Evolutionary conservation across 2,329 filamentous ascomycete species (phyloP).

Genomic region (Pestalotiopsis fici): DNA sequence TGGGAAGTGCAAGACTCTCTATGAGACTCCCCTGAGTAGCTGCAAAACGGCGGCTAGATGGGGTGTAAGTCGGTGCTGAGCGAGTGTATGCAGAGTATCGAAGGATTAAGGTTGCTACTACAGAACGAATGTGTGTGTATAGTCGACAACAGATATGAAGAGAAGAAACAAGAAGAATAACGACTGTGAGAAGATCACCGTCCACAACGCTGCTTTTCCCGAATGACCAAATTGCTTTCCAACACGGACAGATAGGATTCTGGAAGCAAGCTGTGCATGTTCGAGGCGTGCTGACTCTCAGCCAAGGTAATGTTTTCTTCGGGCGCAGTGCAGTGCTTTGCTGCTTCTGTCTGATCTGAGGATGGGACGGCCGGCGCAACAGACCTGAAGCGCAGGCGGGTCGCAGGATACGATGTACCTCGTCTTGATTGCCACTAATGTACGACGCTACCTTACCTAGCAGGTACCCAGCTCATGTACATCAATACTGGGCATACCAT

Average conservation of each 20-base stretch:
- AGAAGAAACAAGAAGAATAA: not conserved
- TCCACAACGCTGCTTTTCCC: constrained; percentile 4
- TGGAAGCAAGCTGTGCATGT: not conserved
- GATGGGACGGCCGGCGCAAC: constrained; percentile 15
- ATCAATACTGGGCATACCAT: no score
- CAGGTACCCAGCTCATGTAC: not conserved
- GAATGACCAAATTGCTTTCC: not conserved
- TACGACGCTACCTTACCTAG: not conserved
- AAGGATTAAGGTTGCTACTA: not conserved
- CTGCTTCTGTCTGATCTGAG: not conserved
- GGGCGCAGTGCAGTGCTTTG: not conserved
- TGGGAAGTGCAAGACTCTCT: not conserved
- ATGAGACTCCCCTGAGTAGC: not conserved
- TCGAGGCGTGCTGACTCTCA: constrained; percentile 10
- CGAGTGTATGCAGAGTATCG: constrained; percentile 2
- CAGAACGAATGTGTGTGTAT: constrained; percentile 10
- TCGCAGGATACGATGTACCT: constrained; percentile 13
- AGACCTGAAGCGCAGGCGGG: constrained; percentile 17
- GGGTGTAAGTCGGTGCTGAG: not conserved
- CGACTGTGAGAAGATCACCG: not conserved
- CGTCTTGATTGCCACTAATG: constrained; percentile 10
- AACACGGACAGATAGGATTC: constrained; percentile 1
- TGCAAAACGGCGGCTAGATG: not conserved
- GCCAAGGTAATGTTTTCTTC: constrained; percentile 11
- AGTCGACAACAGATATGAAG: constrained; percentile 1